Evolutionary conservation across 495 filamentous ascomycete genomes (phyloP).

Genomic region (Podospora pseudocomata): DNA sequence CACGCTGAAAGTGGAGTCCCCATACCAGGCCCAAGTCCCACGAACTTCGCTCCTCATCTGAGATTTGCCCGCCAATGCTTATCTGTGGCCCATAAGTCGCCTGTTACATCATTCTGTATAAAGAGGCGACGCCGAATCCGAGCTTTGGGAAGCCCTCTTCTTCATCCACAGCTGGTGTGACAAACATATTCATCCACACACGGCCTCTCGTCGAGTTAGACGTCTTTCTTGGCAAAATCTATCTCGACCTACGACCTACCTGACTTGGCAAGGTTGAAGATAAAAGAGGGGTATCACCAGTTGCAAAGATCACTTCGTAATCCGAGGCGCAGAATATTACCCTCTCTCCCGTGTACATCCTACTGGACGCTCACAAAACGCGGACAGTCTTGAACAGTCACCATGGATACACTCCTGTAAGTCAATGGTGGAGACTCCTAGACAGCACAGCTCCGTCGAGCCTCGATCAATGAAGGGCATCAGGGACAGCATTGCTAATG

Average conservation of each 20-base stretch:
- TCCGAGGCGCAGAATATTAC: not conserved
- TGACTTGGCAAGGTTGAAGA: not conserved
- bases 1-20: not conserved
- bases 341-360: not conserved
- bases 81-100: not conserved
- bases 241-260: not conserved
- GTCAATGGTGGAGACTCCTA: slow-evolving; percentile 27
- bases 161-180: not conserved
- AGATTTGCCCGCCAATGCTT: not conserved
- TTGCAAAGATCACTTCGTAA: not conserved
- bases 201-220: not conserved
- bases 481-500: slow-evolving; percentile 18
- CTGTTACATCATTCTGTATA: not conserved
- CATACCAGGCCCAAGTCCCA: not conserved
- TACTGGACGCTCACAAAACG: not conserved
- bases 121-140: not conserved
- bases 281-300: not conserved
- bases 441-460: not conserved
- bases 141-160: not conserved
- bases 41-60: not conserved
- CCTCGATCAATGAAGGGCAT: slow-evolving; percentile 4
- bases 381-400: not conserved
- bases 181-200: not conserved
- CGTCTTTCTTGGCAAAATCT: not conserved
- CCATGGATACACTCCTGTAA: slow-evolving; percentile 81